Evolutionary conservation across 202 grass and related monocot species (phyloP).

Genomic region (Digitaria exilis): DNA sequence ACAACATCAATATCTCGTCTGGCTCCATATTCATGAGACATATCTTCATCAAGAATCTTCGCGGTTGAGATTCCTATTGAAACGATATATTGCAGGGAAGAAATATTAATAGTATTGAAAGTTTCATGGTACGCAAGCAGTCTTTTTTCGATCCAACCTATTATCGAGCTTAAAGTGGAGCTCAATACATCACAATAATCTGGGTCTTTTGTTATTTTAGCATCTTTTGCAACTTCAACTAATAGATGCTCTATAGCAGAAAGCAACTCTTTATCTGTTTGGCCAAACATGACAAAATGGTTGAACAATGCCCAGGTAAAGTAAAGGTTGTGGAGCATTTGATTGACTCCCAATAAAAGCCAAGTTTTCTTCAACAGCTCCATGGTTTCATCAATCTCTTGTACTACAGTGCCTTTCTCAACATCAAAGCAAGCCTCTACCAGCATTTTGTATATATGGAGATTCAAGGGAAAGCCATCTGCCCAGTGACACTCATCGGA

Average conservation of each 20-base stretch:
- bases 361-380: constrained; percentile 79
- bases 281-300: constrained; percentile 56
- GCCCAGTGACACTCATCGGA: constrained; percentile 84
- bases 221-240: constrained; percentile 78
- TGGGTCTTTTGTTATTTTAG: constrained; percentile 74
- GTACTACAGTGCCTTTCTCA: constrained; percentile 63
- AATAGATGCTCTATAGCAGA: constrained; percentile 67
- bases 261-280: constrained; percentile 63
- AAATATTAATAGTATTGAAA: constrained; percentile 70
- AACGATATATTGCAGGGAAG: constrained; percentile 68
- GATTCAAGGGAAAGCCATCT: constrained; percentile 91
- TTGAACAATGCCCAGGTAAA: constrained; percentile 87
- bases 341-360: constrained; percentile 83
- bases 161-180: constrained; percentile 76
- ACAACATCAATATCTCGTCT: constrained; percentile 60
- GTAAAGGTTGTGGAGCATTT: constrained; percentile 79
- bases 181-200: constrained; percentile 82
- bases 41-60: constrained; percentile 63
- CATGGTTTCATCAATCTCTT: constrained; percentile 81
- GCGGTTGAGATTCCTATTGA: constrained; percentile 69
- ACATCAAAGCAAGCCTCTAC: constrained; percentile 86
- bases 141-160: constrained; percentile 77
- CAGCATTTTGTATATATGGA: constrained; percentile 81
- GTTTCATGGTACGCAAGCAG: constrained; percentile 84
- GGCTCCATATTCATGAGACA: constrained; percentile 58